These are phyloP conservation scores for Kwoniella dejecticola DNA, from an alignment of 768 basidiomycete species.

Conservation along the genomic window DNA sequence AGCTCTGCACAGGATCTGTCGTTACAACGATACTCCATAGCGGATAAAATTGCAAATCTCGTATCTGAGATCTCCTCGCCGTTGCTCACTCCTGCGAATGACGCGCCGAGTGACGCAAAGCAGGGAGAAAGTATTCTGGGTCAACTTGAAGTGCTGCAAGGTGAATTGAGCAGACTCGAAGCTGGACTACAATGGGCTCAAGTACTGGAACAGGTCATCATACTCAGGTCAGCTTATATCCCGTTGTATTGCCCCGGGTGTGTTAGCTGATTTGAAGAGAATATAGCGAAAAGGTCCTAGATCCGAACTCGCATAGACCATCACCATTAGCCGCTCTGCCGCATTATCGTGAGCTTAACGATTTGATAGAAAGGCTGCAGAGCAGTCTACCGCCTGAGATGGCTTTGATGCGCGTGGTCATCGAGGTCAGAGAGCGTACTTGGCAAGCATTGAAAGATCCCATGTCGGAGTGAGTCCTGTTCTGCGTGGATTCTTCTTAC, in stretches of 20 bases:
- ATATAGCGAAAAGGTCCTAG: conserved; percentile 60
- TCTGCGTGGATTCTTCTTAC: no score
- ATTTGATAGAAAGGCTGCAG: conserved; percentile 60
- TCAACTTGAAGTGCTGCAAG: conserved; percentile 77
- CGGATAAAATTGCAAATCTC: conserved; percentile 74
- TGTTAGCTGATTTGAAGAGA: conserved; percentile 59
- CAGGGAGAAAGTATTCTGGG: conserved; percentile 62
- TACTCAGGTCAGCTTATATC: conserved; percentile 65
- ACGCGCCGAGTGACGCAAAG: no score
- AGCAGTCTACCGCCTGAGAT: conserved; percentile 61
- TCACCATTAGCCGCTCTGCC: conserved; percentile 57
- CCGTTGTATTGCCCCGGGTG: neutral
- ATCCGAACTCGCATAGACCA: conserved; percentile 57
- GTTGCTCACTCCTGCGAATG: no score
- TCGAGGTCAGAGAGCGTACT: conserved; percentile 67
- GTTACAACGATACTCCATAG: conserved; percentile 71
- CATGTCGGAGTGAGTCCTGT: conserved; percentile 62
- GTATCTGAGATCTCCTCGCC: conserved; percentile 66
- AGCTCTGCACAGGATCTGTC: conserved; percentile 72
- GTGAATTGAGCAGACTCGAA: conserved; percentile 73
- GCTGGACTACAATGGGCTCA: conserved; percentile 74
- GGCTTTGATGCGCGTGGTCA: conserved; percentile 66
- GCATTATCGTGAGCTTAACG: conserved; percentile 65
- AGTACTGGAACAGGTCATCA: conserved; percentile 69
- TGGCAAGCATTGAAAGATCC: conserved; percentile 74